phyloP scores from a whole-genome alignment of 768 basidiomycete species.

The Lactifluus piperatus region DNA sequence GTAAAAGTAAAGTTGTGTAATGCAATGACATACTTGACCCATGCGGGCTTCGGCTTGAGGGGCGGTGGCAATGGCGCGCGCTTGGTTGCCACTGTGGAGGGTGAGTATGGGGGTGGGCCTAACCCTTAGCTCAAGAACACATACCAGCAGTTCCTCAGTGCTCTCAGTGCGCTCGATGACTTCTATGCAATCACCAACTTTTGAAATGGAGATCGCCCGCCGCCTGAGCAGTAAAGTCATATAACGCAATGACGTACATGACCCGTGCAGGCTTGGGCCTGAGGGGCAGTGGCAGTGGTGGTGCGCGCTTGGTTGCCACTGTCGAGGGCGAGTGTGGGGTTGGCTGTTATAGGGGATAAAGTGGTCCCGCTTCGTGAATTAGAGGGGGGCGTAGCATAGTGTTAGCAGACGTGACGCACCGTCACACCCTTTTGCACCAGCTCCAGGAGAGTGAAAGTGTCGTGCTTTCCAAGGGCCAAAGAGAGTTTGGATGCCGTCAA shows the following conservation, averaged over 20 bases:
- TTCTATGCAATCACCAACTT: constrained; percentile 85
- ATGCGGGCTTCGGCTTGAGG: constrained; percentile 68
- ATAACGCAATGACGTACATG: constrained; percentile 85
- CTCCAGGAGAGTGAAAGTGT: too few relatives aligned
- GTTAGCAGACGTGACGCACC: too few relatives aligned
- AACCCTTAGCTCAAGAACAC: too few relatives aligned
- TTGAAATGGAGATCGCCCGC: constrained; percentile 89
- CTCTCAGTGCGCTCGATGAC: constrained; percentile 75
- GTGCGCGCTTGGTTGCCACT: constrained; percentile 57
- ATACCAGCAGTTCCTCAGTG: too few relatives aligned
- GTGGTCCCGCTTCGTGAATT: too few relatives aligned
- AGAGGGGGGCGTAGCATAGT: too few relatives aligned
- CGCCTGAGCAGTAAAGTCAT: constrained; percentile 92
- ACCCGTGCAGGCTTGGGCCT: constrained; percentile 67
- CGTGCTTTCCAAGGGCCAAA: too few relatives aligned
- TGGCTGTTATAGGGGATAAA: constrained; percentile 23
- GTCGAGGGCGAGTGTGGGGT: constrained; percentile 34
- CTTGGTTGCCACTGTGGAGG: constrained; percentile 43
- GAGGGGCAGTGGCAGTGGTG: constrained; percentile 87
- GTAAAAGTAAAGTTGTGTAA: constrained; percentile 91
- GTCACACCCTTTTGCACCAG: too few relatives aligned
- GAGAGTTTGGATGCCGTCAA: too few relatives aligned
- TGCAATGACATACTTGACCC: constrained; percentile 76
- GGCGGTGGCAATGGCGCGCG: constrained; percentile 88
- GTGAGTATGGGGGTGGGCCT: constrained; percentile 35